phyloP scores from a whole-genome alignment of 257 asterid species.

The Apocynum venetum region DNA sequence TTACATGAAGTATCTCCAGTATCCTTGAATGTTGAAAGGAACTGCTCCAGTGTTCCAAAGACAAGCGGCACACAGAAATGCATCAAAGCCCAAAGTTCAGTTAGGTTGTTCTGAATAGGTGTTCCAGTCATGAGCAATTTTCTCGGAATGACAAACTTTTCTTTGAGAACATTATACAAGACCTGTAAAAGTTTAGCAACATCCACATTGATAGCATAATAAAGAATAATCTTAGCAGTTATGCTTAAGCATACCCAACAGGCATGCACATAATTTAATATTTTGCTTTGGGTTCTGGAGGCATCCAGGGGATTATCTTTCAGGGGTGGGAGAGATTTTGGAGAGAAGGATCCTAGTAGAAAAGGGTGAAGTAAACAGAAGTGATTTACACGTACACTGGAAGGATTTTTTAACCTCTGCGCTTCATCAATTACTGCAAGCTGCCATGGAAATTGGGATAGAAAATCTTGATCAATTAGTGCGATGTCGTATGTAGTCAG shows the following conservation, averaged over 20 bases:
- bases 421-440: conserved; percentile 92
- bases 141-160: conserved; percentile 73
- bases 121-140: conserved; percentile 95
- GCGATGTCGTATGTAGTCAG: conserved; percentile 88
- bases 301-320: background rate
- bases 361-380: background rate
- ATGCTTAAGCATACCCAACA: background rate
- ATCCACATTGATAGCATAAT: background rate
- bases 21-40: conserved; percentile 71
- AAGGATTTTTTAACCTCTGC: conserved; percentile 84
- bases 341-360: background rate
- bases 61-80: conserved; percentile 80
- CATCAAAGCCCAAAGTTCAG: conserved; percentile 94
- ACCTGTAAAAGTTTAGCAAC: conserved; percentile 46
- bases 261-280: background rate
- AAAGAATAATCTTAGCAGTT: background rate
- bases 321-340: background rate
- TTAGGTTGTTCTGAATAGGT: conserved; percentile 86
- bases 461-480: conserved; percentile 82
- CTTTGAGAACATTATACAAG: conserved; percentile 57
- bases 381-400: conserved; percentile 59
- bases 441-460: conserved; percentile 85
- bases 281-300: background rate
- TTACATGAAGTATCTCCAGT: conserved; percentile 82
- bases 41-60: conserved; percentile 76